Percentiles rank a stretch among this genome's conserved stretches.
phyloP scores from a whole-genome alignment of 2,329 filamentous ascomycete genomes.

The Penicillium capsulatum region DNA sequence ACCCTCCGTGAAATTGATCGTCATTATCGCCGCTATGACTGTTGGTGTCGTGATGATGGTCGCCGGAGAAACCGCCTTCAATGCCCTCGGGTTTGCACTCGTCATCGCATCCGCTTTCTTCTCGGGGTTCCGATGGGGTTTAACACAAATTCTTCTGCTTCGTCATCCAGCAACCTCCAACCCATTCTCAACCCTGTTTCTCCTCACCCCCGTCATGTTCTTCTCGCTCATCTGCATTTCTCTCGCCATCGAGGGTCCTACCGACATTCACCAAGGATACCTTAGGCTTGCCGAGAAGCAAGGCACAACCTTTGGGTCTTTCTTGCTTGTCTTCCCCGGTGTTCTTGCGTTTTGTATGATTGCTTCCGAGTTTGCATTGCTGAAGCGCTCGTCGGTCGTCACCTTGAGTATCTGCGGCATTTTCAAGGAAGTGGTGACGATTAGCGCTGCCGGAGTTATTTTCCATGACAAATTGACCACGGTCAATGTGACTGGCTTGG shows the following conservation, averaged over 20 bases:
- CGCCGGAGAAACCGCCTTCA: conserved; percentile 86
- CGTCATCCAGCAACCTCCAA: conserved; percentile 93
- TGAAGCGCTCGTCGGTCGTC: conserved; percentile 92
- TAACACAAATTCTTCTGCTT: conserved; percentile 94
- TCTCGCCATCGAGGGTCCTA: conserved; percentile 77
- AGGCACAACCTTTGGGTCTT: conserved; percentile 62
- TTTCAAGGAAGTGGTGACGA: conserved; percentile 98
- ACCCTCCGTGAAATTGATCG: conserved; percentile 77
- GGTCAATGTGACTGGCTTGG: conserved; percentile 79
- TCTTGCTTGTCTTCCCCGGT: conserved; percentile 84
- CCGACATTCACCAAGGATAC: conserved; percentile 63
- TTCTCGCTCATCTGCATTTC: conserved; percentile 73
- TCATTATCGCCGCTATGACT: conserved; percentile 89
- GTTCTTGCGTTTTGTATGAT: conserved; percentile 95
- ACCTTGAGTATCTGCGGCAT: conserved; percentile 95
- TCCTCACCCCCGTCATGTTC: conserved; percentile 97
- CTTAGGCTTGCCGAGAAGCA: conserved; percentile 60
- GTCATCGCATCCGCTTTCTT: conserved; percentile 93
- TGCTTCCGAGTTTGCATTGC: conserved; percentile 86
- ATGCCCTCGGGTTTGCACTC: conserved; percentile 78
- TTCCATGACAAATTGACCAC: conserved; percentile 84
- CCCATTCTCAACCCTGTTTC: conserved; percentile 95
- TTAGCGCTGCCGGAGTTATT: conserved; percentile 77
- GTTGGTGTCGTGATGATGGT: conserved; percentile 97
- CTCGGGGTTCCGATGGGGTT: conserved; percentile 93